Evolutionary conservation across 192 early-diverging fungal species (phyloP).

Genomic region (Coemansia reversa): DNA sequence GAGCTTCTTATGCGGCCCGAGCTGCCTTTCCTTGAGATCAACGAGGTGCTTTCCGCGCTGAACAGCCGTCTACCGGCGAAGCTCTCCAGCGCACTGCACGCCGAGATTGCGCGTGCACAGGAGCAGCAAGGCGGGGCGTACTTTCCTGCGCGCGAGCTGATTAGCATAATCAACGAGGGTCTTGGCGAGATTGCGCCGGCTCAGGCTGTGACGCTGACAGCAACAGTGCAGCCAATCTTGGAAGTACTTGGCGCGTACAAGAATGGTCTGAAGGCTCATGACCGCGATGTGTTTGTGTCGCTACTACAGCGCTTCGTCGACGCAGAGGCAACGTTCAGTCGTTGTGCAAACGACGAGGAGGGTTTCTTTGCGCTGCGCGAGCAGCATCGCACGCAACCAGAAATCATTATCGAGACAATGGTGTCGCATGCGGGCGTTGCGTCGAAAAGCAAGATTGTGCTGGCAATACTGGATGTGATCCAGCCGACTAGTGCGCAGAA

Average conservation of each 20-base stretch:
- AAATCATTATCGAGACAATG: conserved; percentile 66
- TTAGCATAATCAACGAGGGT: conserved; percentile 61
- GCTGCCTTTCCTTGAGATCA: conserved; percentile 83
- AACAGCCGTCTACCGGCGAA: conserved; percentile 81
- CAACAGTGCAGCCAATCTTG: conserved; percentile 65
- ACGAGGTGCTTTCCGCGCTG: conserved; percentile 75
- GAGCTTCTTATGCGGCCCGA: conserved; percentile 73
- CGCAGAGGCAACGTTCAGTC: conserved; percentile 81
- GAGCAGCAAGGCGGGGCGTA: conserved; percentile 19
- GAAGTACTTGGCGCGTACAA: conserved; percentile 68
- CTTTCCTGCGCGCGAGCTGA: conserved; percentile 75
- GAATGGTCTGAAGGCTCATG: conserved; percentile 73
- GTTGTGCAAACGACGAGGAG: conserved; percentile 74
- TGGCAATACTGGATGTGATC: conserved; percentile 78
- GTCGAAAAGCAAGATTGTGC: conserved; percentile 73
- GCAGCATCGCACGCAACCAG: conserved; percentile 76
- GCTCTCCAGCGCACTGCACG: conserved; percentile 57
- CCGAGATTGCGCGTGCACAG: conserved; percentile 48
- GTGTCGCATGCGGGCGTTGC: conserved; percentile 83
- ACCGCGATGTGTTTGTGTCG: conserved; percentile 66
- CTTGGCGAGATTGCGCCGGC: conserved; percentile 56
- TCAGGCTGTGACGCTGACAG: conserved; percentile 66
- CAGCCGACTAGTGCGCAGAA: conserved; percentile 60
- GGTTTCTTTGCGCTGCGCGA: conserved; percentile 84
- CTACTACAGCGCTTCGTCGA: conserved; percentile 84